phyloP scores from a whole-genome alignment of 495 filamentous ascomycete genomes.

The Hypoxylon perforatum region DNA sequence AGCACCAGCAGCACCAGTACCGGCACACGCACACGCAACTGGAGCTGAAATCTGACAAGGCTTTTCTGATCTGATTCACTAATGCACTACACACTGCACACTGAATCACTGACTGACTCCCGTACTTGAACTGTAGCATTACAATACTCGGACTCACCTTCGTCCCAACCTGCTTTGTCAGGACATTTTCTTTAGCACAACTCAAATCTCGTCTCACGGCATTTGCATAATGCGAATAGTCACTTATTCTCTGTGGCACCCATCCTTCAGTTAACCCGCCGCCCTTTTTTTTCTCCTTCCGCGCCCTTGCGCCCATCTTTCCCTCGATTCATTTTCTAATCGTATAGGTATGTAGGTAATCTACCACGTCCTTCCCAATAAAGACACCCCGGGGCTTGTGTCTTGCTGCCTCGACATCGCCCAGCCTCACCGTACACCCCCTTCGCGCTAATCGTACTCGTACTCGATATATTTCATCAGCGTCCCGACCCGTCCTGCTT shows the following conservation, averaged over 20 bases:
- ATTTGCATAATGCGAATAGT: slow-evolving; percentile 50
- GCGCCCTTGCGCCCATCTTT: slow-evolving; percentile 37
- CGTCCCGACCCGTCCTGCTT: slow-evolving; percentile 9
- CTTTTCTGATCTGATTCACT: slow-evolving; percentile 14
- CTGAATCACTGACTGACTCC: no score
- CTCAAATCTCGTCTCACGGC: slow-evolving; percentile 46
- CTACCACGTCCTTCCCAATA: slow-evolving; percentile 18
- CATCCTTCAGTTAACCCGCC: slow-evolving; percentile 46
- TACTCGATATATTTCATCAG: slow-evolving; percentile 20
- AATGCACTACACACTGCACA: no score
- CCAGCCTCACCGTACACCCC: slow-evolving; percentile 25
- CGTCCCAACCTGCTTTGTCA: slow-evolving; percentile 34
- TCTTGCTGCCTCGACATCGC: slow-evolving; percentile 28
- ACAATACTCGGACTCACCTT: slow-evolving; percentile 21
- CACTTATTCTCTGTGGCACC: slow-evolving; percentile 49
- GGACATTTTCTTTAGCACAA: slow-evolving; percentile 24
- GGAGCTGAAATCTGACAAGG: slow-evolving; percentile 31
- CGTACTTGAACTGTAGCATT: slow-evolving; percentile 10
- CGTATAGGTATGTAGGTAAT: slow-evolving; percentile 19
- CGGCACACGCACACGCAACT: slow-evolving; percentile 3
- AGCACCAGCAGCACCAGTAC: background rate
- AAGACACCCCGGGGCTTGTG: background rate
- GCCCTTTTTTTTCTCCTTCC: slow-evolving; percentile 17
- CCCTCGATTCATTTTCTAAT: slow-evolving; percentile 1
- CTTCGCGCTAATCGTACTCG: slow-evolving; percentile 13